A percentile compares a stretch with the other conserved stretches of the same genome.
phyloP scores from a whole-genome alignment of 2,329 filamentous ascomycete species.

The Samsoniella hepiali region DNA sequence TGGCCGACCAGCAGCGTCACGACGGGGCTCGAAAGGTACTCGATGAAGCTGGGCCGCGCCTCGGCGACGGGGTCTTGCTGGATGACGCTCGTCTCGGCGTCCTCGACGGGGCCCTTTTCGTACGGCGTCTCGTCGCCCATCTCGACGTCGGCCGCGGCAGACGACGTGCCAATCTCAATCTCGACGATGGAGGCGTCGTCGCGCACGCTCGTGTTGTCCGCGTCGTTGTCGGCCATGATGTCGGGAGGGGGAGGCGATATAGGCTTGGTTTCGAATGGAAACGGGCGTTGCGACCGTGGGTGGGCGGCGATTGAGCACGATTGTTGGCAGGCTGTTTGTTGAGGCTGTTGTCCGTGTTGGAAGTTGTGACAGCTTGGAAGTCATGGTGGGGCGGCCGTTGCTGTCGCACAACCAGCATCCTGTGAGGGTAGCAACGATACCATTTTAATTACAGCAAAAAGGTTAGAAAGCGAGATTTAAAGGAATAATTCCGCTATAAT shows the following conservation, averaged over 20 bases:
- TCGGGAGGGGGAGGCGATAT: neutral
- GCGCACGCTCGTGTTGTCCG: constrained; percentile 13
- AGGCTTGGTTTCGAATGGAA: too few relatives aligned
- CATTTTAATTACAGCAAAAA: neutral
- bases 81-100: constrained; percentile 33
- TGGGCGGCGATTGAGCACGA: neutral
- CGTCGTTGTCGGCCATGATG: constrained; percentile 31
- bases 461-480: too few relatives aligned
- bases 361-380: neutral
- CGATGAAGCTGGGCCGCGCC: constrained; percentile 47
- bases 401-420: neutral
- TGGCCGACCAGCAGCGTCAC: constrained; percentile 64
- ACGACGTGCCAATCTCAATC: constrained; percentile 25
- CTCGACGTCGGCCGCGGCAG: constrained; percentile 33
- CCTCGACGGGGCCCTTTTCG: constrained; percentile 30
- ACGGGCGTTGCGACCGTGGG: neutral
- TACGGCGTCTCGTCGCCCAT: constrained; percentile 37
- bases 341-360: neutral
- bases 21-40: constrained; percentile 66
- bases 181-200: constrained; percentile 22
- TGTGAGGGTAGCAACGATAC: neutral
- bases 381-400: neutral
- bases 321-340: neutral
- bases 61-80: constrained; percentile 32
- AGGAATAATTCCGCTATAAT: too few relatives aligned